Base-by-base conservation (phyloP, 2,329 filamentous ascomycete genomes). In the Penicillium sp. region DNA sequence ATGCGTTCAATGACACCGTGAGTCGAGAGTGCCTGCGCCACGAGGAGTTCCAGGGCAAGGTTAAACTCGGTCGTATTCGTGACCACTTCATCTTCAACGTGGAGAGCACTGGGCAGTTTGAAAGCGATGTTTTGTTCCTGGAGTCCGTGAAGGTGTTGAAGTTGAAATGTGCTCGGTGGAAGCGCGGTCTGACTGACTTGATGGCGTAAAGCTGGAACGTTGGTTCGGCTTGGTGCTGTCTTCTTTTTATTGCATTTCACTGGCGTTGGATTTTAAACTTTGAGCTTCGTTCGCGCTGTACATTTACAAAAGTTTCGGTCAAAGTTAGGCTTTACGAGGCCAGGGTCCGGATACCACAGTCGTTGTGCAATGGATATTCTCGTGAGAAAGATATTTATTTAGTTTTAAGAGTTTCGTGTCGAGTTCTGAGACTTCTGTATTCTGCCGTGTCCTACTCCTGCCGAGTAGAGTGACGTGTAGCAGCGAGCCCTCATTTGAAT, bases 61-160 rank as follows among this genome's bases (percentile, higher is more conserved):
- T 98, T 55, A 90, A 90, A 76, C 81, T 98, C 29, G 93, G 93
- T 38, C 80, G 94, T 46, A 76, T 90, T 60, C 79, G 90, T 56
- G 93, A 98, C 68, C 94, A 98, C 73, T 98, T 98, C 70, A 97
- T 98, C 70, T 98, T 93, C 77, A 86, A 83, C 46, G 79, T 98
- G 33, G 93, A 98, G 76, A 96, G 90, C 75, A 85, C 89, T 0
- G 94, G 93, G 5, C 93, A 98, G 73, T 95, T 89, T 76, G 85
- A 93, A 50, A 95, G 90, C 65, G 91, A 97, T 62, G 84, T 90
- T 70, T 77, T 98, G 55, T 97, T 98, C 75, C 71, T 98, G 48
- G 90, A 97, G 72, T 84, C 88, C 27, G 80, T 98, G 43, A 86
- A 85, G 72, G 76, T 89, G 58, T 73, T 98, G 53, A 95, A 90